These are phyloP conservation scores for Sphaerulina vaccinii DNA, from an alignment of 2,329 filamentous ascomycete genomes.

Conservation along the genomic window DNA sequence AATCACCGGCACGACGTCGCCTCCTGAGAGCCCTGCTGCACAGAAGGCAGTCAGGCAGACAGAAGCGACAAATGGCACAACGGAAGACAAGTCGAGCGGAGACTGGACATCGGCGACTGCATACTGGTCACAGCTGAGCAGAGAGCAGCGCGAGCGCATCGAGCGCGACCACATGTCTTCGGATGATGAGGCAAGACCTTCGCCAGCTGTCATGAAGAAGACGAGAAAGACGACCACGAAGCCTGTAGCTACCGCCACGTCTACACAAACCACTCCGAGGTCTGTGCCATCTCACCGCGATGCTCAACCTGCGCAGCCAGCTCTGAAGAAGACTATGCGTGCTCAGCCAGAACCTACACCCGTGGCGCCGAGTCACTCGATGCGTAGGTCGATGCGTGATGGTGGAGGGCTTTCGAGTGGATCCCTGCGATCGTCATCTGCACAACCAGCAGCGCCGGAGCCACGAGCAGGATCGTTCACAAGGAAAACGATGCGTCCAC, in stretches of 20 bases:
- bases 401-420: slow-evolving; percentile 34
- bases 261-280: slow-evolving; percentile 11
- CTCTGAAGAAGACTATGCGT: slow-evolving; percentile 43
- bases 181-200: slow-evolving; percentile 32
- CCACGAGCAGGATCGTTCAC: slow-evolving; percentile 5
- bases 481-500: slow-evolving; percentile 26
- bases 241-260: slow-evolving; percentile 10
- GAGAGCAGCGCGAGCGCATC: slow-evolving; percentile 62
- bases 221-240: slow-evolving; percentile 41
- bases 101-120: slow-evolving; percentile 69
- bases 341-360: slow-evolving; percentile 26
- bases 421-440: slow-evolving; percentile 30
- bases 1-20: slow-evolving; percentile 15
- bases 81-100: slow-evolving; percentile 2
- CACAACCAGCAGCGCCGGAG: slow-evolving; percentile 23
- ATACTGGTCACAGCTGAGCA: slow-evolving; percentile 67
- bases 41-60: slow-evolving; percentile 16
- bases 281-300: slow-evolving; percentile 22
- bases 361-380: slow-evolving; percentile 29
- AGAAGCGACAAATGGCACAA: neutral
- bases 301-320: slow-evolving; percentile 41
- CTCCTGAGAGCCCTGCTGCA: slow-evolving; percentile 32
- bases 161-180: slow-evolving; percentile 51
- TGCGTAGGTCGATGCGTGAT: slow-evolving; percentile 42
- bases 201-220: slow-evolving; percentile 38